These are phyloP conservation scores for Cerioporus squamosus DNA, from an alignment of 1,284 basidiomycete genomes.

Conservation along the genomic window DNA sequence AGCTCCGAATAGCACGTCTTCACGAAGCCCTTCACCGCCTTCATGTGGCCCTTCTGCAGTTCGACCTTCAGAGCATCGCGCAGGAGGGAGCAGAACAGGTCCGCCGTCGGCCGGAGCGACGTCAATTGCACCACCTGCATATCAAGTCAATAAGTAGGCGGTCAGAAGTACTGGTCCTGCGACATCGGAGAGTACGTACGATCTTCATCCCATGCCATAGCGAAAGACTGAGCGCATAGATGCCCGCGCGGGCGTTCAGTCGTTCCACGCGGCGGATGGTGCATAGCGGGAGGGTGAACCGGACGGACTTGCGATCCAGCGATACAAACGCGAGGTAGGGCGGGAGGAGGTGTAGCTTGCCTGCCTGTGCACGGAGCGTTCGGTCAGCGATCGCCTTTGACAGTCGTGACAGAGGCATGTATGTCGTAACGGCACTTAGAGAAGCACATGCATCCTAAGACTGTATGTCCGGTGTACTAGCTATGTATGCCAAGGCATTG, in stretches of 20 bases:
- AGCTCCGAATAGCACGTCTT: constrained; percentile 95
- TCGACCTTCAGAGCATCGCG: constrained; percentile 91
- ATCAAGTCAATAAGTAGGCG: background rate
- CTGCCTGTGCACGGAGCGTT: constrained; percentile 60
- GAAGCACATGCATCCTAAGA: too few species aligned
- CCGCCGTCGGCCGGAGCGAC: constrained; percentile 93
- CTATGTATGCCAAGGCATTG: too few species aligned
- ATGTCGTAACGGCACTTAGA: background rate
- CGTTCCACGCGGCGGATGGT: constrained; percentile 96
- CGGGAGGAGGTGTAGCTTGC: constrained; percentile 87
- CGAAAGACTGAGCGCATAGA: constrained; percentile 93
- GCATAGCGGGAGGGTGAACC: constrained; percentile 91
- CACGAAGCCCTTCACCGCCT: constrained; percentile 88
- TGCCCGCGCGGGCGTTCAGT: constrained; percentile 88
- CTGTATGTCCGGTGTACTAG: too few species aligned
- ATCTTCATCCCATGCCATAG: constrained; percentile 97
- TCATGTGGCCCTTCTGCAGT: constrained; percentile 89
- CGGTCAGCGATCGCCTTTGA: background rate
- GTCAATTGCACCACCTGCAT: constrained; percentile 92
- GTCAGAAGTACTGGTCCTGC: too few species aligned
- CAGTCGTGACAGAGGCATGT: background rate
- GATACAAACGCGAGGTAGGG: constrained; percentile 94
- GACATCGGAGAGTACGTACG: constrained; percentile 52
- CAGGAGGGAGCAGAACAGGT: constrained; percentile 90
- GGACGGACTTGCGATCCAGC: constrained; percentile 89